Evolutionary conservation across 1,284 basidiomycete genomes (phyloP).

Genomic region (Anthracocystis walkeri): DNA sequence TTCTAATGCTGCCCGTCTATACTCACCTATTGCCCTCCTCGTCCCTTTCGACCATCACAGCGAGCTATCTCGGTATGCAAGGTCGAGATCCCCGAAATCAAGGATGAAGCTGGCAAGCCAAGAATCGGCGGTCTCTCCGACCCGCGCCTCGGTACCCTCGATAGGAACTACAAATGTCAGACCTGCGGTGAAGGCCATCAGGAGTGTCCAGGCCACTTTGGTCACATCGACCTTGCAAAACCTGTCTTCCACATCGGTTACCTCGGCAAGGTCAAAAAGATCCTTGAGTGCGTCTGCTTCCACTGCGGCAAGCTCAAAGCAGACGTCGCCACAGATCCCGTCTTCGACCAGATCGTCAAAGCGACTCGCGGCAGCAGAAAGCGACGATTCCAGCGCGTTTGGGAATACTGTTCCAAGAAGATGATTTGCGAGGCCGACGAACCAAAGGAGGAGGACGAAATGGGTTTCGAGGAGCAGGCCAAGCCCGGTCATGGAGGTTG

Average conservation of each 20-base stretch:
- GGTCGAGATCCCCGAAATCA: conserved; percentile 97
- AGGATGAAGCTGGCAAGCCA: conserved; percentile 89
- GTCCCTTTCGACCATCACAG: conserved; percentile 66
- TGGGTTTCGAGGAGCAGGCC: conserved; percentile 71
- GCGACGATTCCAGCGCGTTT: conserved; percentile 65
- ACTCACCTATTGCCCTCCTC: conserved; percentile 7
- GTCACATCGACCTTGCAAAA: conserved; percentile 95
- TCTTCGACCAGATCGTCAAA: conserved; percentile 62
- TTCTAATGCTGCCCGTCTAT: background rate
- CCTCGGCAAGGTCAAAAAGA: conserved; percentile 99
- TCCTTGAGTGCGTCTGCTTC: conserved; percentile 97
- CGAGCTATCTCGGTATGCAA: conserved; percentile 98
- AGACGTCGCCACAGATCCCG: conserved; percentile 73
- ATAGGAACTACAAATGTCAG: conserved; percentile 99
- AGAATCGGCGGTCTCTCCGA: conserved; percentile 94
- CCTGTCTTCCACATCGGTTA: conserved; percentile 98
- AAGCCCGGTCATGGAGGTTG: conserved; percentile 84
- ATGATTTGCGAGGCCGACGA: conserved; percentile 77
- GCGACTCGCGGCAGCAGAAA: conserved; percentile 63
- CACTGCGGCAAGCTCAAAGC: conserved; percentile 98
- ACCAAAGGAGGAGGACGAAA: conserved; percentile 66
- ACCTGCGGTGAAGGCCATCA: conserved; percentile 85
- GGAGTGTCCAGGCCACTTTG: conserved; percentile 89
- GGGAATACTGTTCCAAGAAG: conserved; percentile 69
- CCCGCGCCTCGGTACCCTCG: conserved; percentile 95